Evolutionary conservation across 2,329 filamentous ascomycete genomes (phyloP).

Genomic region (Tricladium varicosporioides): DNA sequence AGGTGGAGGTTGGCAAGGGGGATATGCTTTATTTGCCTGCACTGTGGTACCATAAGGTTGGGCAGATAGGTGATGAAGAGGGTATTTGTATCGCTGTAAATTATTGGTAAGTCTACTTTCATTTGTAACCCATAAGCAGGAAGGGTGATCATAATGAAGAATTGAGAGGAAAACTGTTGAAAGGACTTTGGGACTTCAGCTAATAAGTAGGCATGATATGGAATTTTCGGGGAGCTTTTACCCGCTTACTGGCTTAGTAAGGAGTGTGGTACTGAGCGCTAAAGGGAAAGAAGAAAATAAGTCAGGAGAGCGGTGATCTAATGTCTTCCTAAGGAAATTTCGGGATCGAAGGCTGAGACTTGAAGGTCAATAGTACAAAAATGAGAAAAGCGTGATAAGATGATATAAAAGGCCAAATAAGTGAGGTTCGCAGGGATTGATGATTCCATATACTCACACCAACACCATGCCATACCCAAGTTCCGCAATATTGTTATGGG

Average conservation of each 20-base stretch:
- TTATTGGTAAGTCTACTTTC: constrained; percentile 60
- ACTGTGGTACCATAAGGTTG: constrained; percentile 84
- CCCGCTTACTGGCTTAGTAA: constrained; percentile 39
- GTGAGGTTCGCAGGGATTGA: no score
- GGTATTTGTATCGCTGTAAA: constrained; percentile 77
- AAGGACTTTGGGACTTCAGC: no score
- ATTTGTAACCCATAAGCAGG: not conserved
- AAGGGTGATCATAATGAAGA: no score
- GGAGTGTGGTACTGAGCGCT: constrained; percentile 18
- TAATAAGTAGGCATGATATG: constrained; percentile 67
- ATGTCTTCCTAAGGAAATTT: not conserved
- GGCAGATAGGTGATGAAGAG: constrained; percentile 65
- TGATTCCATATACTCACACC: no score
- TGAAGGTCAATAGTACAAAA: no score
- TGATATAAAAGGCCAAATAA: no score
- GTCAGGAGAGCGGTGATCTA: not conserved
- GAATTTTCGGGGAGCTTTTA: constrained; percentile 71
- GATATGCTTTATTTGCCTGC: constrained; percentile 83
- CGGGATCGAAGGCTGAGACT: not conserved
- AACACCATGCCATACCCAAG: not conserved
- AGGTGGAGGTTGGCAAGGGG: constrained; percentile 67
- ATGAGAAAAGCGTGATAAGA: no score
- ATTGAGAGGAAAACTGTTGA: no score
- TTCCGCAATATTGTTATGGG: no score
- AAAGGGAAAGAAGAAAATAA: not conserved